Conservation (phyloP, 148 eudicot genomes). For the Selenicereus undatus region DNA sequence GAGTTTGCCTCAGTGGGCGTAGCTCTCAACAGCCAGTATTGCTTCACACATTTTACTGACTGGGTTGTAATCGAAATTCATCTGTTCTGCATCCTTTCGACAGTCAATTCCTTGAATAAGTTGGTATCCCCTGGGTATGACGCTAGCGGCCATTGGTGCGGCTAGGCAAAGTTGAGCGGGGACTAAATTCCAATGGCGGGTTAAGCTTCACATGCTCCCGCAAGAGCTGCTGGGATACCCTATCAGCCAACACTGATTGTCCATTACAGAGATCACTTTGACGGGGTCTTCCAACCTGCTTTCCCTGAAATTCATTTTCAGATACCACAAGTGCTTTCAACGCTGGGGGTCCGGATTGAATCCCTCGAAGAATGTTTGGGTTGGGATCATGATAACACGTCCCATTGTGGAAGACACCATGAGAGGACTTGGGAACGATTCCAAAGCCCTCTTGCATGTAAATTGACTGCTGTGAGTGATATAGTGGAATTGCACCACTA, state of each 20-base stretch:
- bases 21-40: neutral
- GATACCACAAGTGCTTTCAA: conserved; percentile 35
- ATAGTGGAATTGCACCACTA: conserved; percentile 57
- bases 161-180: conserved; percentile 44
- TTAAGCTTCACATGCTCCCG: conserved; percentile 63
- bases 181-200: conserved; percentile 53
- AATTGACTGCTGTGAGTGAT: conserved; percentile 47
- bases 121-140: neutral
- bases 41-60: conserved; percentile 1
- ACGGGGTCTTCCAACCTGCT: conserved; percentile 43
- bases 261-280: conserved; percentile 47
- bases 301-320: conserved; percentile 41
- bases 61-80: neutral
- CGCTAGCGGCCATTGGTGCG: conserved; percentile 24
- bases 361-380: conserved; percentile 56
- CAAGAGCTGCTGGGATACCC: conserved; percentile 69
- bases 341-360: conserved; percentile 51
- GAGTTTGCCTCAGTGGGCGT: neutral
- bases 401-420: conserved; percentile 47
- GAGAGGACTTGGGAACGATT: conserved; percentile 44
- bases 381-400: conserved; percentile 50
- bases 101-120: neutral
- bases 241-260: conserved; percentile 66
- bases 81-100: neutral
- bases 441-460: conserved; percentile 61